Conservation (phyloP, 2,329 filamentous ascomycete species). For the Neofusicoccum kwambonambiense region DNA sequence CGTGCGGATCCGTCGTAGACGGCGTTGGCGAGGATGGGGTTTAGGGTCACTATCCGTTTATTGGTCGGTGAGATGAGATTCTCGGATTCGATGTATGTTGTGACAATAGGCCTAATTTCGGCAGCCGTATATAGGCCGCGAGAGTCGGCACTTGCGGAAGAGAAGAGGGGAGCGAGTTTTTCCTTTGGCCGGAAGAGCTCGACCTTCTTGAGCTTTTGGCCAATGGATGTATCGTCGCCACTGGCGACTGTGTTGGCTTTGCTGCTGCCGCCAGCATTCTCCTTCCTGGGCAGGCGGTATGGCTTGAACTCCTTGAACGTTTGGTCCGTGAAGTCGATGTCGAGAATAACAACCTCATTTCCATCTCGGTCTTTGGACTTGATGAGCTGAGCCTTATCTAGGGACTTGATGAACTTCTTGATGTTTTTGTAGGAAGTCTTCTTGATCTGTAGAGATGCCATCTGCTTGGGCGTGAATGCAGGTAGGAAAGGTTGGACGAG, state of each 20-base stretch:
- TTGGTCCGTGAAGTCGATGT: slow-evolving; percentile 62
- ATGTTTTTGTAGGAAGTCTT: slow-evolving; percentile 70
- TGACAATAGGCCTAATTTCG: slow-evolving; percentile 58
- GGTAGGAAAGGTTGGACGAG: slow-evolving; percentile 67
- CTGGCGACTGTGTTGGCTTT: slow-evolving; percentile 33
- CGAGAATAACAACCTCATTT: slow-evolving; percentile 62
- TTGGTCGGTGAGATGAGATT: slow-evolving; percentile 57
- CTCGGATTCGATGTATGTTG: slow-evolving; percentile 59
- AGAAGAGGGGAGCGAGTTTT: slow-evolving; percentile 57
- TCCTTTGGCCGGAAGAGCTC: slow-evolving; percentile 57
- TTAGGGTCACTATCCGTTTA: slow-evolving; percentile 60
- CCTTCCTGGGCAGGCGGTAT: slow-evolving; percentile 62
- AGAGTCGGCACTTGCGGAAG: slow-evolving; percentile 49
- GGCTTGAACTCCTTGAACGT: slow-evolving; percentile 58
- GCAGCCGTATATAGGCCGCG: slow-evolving; percentile 58
- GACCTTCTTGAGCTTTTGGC: slow-evolving; percentile 51
- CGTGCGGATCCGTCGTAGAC: slow-evolving; percentile 50
- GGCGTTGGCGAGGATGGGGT: slow-evolving; percentile 62
- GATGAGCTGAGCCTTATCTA: slow-evolving; percentile 63
- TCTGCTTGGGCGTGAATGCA: slow-evolving; percentile 54
- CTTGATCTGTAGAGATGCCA: slow-evolving; percentile 63
- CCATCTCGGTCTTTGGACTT: slow-evolving; percentile 65
- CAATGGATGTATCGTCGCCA: slow-evolving; percentile 40
- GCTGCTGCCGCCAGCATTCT: slow-evolving; percentile 42
- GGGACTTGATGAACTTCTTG: slow-evolving; percentile 66